These are phyloP conservation scores for Elaeis oleifera DNA, from an alignment of 202 grass and related monocot species.

Conservation along the genomic window DNA sequence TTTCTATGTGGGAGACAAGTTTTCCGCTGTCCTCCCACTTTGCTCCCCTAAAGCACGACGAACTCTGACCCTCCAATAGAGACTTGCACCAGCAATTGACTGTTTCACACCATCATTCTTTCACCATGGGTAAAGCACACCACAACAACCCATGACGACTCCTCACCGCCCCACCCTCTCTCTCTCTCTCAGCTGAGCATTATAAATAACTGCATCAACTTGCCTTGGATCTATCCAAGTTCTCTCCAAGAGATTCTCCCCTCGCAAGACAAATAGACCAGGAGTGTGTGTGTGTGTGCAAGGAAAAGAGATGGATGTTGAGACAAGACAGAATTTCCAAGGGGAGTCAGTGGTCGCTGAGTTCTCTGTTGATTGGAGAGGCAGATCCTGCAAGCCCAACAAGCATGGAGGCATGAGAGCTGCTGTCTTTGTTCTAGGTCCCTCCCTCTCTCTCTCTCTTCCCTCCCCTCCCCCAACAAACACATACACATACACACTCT, in stretches of 20 bases:
- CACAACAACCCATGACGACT: slow-evolving; percentile 2
- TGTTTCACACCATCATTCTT: no score
- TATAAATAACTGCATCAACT: slow-evolving; percentile 15
- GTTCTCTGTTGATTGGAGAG: slow-evolving; percentile 63
- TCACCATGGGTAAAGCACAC: neutral
- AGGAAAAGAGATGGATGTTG: slow-evolving; percentile 42
- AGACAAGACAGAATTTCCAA: slow-evolving; percentile 34
- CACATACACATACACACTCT: neutral
- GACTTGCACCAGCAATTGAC: neutral
- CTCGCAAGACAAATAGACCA: neutral
- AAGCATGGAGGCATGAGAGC: slow-evolving; percentile 85
- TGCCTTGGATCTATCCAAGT: neutral
- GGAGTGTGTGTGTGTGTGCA: neutral
- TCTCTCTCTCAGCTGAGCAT: neutral
- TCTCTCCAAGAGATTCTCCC: neutral
- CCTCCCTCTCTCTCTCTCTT: slow-evolving; percentile 12
- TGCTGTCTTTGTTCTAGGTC: slow-evolving; percentile 89
- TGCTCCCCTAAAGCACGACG: slow-evolving; percentile 18
- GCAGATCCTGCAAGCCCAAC: slow-evolving; percentile 46
- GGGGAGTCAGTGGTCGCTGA: slow-evolving; percentile 31
- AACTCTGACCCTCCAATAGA: slow-evolving; percentile 17
- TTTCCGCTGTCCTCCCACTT: slow-evolving; percentile 2
- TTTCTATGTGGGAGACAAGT: neutral
- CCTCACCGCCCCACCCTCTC: slow-evolving; percentile 2
- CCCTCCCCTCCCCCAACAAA: neutral